Conservation (phyloP, 23 red algal species). For the Agarophyton chilense region DNA sequence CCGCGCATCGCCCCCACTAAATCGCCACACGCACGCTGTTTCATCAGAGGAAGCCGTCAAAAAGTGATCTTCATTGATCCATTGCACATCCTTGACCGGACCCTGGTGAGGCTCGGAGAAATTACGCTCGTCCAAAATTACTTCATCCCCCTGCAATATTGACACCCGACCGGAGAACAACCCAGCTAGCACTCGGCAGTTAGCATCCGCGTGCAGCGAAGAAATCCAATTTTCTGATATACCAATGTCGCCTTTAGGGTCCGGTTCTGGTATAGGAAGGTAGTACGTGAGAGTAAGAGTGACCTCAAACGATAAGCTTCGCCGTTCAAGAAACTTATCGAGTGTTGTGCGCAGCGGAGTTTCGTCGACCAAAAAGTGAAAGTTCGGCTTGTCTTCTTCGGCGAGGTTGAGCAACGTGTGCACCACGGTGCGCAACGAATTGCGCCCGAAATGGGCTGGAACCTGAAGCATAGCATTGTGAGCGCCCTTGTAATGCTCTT, state of each 20-base stretch:
- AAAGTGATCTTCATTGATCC: slow-evolving; percentile 48
- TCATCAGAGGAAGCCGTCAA: slow-evolving; percentile 57
- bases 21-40: slow-evolving; percentile 56
- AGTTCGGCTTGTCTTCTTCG: slow-evolving; percentile 38
- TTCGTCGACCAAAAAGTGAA: slow-evolving; percentile 61
- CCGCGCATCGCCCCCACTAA: slow-evolving; percentile 15
- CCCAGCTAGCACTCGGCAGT: slow-evolving; percentile 25
- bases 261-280: slow-evolving; percentile 45
- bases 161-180: slow-evolving; percentile 45
- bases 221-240: slow-evolving; percentile 60
- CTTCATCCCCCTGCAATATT: slow-evolving; percentile 1
- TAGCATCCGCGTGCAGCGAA: slow-evolving; percentile 7
- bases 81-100: slow-evolving; percentile 64
- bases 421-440: slow-evolving; percentile 40
- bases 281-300: slow-evolving; percentile 62
- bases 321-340: slow-evolving; percentile 59
- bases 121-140: slow-evolving; percentile 10
- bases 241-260: not conserved
- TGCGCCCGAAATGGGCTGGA: slow-evolving; percentile 51
- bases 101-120: slow-evolving; percentile 27
- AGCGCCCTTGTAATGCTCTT: slow-evolving; percentile 9
- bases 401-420: slow-evolving; percentile 51
- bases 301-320: slow-evolving; percentile 43
- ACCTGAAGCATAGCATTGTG: slow-evolving; percentile 56
- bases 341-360: slow-evolving; percentile 68